These are phyloP conservation scores for Gastrodia elata DNA, from an alignment of 106 monocot genomes.

Conservation along the genomic window DNA sequence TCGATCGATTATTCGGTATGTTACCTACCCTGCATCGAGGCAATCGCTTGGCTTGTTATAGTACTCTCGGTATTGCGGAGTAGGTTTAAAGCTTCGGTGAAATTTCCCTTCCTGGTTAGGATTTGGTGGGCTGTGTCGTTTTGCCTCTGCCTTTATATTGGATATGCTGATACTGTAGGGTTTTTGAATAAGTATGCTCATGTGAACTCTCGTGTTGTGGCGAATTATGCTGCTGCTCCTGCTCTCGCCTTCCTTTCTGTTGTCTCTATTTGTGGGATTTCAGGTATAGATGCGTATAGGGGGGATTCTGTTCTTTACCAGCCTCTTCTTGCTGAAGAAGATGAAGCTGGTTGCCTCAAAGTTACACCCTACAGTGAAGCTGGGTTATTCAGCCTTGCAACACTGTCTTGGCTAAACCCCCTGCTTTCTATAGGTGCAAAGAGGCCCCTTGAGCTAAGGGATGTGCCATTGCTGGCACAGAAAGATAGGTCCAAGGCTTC, in stretches of 20 bases:
- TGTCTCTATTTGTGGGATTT: conserved; percentile 33
- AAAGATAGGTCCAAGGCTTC: conserved; percentile 81
- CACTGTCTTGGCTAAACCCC: conserved; percentile 67
- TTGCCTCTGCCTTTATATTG: conserved; percentile 30
- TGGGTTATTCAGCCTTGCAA: conserved; percentile 47
- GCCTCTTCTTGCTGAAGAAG: conserved; percentile 45
- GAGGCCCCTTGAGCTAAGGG: conserved; percentile 80
- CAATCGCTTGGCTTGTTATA: conserved; percentile 39
- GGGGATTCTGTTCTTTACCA: conserved; percentile 25
- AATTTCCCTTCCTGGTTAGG: conserved; percentile 43
- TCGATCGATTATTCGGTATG: conserved; percentile 12
- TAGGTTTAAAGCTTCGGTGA: conserved; percentile 19
- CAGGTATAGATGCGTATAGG: conserved; percentile 30
- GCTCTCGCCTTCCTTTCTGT: conserved; percentile 52
- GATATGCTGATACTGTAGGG: conserved; percentile 26
- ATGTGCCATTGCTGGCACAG: conserved; percentile 59
- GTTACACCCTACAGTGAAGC: conserved; percentile 81
- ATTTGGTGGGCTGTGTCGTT: conserved; percentile 58
- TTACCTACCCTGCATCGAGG: conserved; percentile 38
- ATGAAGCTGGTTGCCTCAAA: conserved; percentile 52
- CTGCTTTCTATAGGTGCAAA: conserved; percentile 55
- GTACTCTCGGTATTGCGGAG: conserved; percentile 22
- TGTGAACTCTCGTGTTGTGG: conserved; percentile 29
- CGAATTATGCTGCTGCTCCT: conserved; percentile 43
- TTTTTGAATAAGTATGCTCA: conserved; percentile 14